Evolutionary conservation across 441 rosid species (phyloP), one percentile per base, ranked within the genome.

Genomic region (Erodium trifolium): DNA sequence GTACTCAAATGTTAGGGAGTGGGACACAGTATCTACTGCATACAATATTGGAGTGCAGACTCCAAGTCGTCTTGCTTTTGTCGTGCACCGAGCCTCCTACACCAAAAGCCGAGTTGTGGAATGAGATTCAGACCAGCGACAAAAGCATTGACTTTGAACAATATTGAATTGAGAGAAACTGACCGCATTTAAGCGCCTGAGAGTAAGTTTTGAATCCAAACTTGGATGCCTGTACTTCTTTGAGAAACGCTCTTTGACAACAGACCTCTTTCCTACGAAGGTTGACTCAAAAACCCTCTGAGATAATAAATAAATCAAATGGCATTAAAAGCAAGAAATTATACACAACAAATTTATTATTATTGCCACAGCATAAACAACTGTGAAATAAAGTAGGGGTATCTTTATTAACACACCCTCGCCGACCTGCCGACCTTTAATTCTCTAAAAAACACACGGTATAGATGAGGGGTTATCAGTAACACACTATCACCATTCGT

Each of bases 41-140:
- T 85, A 93, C 51, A 88, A 81, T 45, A 82, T 85, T 5, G 97
- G 97, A 39, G 96, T 93, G 27, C 72, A 71, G 62, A 89, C 96
- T 8, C 96, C 96, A 5, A 93, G 89, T 68, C 89, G 79, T 72
- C 99, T 86, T 31, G 97, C 96, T 78, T 93, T 93, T 5, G 96
- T 88, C 92, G 85, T 84, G 81, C 97, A 89, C 77, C 97, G 82
- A 43, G 97, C 93, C 55, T 93, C 99, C 99, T 91, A 82, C 55
- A 67, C 76, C 76, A 67, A 41, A 65, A 19, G 17, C 37, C 29
- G 60, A 41, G 51, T 65, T 10, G 67, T 27, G 23, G 18, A 69
- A 67, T 29, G 12, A 45, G 67, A 35, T 47, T 55, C 2, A 74
- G 34, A 5, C 17, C 57, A 13, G 23, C 11, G 69, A 19, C 7